phyloP scores from a whole-genome alignment of 257 asterid species.

The Nicotiana benthamiana region DNA sequence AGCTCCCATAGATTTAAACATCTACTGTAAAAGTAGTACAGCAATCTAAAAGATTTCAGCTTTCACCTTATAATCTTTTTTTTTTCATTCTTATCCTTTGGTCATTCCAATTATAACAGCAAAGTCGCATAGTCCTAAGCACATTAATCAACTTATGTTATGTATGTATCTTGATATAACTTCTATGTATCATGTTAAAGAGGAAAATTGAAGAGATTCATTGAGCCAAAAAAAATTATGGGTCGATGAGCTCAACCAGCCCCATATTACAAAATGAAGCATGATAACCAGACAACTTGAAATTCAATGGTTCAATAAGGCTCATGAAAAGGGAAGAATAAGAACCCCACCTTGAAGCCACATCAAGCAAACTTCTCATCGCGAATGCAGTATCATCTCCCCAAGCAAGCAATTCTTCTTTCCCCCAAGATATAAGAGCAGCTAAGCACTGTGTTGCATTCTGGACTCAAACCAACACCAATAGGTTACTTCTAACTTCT shows the following conservation, averaged over 20 bases:
- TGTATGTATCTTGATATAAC: neutral
- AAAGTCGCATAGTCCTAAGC: neutral
- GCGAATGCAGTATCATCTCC: conserved; percentile 75
- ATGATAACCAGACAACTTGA: neutral
- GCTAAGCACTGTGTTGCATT: conserved; percentile 95
- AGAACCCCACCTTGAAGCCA: conserved; percentile 76
- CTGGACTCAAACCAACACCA: conserved; percentile 32
- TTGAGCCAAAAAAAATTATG: neutral
- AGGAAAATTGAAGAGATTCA: neutral
- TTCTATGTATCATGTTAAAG: neutral
- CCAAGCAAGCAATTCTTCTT: conserved; percentile 84
- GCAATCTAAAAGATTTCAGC: neutral
- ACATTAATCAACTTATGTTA: neutral
- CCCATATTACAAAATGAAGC: conserved; percentile 3
- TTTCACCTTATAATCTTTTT: neutral
- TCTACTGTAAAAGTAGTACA: neutral
- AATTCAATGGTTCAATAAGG: neutral
- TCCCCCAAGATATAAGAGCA: conserved; percentile 75
- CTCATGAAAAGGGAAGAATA: neutral
- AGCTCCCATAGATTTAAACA: neutral
- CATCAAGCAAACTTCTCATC: conserved; percentile 90
- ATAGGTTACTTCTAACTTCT: conserved; percentile 7
- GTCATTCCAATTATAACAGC: neutral
- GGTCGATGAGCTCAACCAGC: neutral
- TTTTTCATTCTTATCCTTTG: neutral